phyloP scores from a whole-genome alignment of 2,329 filamentous ascomycete species.

The Massarina eburnea region DNA sequence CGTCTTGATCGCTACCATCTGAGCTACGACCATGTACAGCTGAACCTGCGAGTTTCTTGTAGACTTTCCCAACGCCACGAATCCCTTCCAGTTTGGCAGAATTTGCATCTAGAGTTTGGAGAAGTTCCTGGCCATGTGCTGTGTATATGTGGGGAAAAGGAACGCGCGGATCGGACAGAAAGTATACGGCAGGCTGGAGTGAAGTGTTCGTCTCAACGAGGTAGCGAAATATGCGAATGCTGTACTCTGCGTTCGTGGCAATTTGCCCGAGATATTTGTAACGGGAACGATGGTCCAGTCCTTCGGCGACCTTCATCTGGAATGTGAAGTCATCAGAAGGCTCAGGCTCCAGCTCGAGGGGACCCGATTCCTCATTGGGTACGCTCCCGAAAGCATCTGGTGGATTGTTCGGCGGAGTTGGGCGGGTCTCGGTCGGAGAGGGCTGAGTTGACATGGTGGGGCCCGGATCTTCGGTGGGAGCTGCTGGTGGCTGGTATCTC shows the following conservation, averaged over 20 bases:
- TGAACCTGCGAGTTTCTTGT: conserved; percentile 13
- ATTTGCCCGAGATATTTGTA: conserved; percentile 2
- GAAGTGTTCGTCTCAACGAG: not conserved
- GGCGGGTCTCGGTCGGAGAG: not conserved
- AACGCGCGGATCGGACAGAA: conserved; percentile 1
- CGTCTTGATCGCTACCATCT: conserved; percentile 9
- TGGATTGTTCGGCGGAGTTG: no score
- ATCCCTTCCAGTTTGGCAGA: conserved; percentile 7
- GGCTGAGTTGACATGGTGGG: not conserved
- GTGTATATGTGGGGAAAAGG: conserved; percentile 11
- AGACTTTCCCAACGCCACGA: conserved; percentile 8
- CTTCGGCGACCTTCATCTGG: conserved; percentile 2
- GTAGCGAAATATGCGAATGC: conserved; percentile 1
- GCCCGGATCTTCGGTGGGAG: not conserved
- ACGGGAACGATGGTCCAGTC: conserved; percentile 1
- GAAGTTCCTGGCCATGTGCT: conserved; percentile 9
- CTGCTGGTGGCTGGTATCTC: conserved; percentile 38
- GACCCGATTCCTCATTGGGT: no score
- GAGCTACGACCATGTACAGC: conserved; percentile 4
- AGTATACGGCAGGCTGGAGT: not conserved
- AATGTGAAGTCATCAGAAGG: conserved; percentile 15
- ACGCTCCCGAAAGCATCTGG: not conserved
- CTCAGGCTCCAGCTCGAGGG: not conserved
- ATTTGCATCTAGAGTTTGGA: conserved; percentile 14
- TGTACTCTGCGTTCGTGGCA: conserved; percentile 9